A percentile compares a stretch with the other conserved stretches of the same genome.
Evolutionary conservation across 2,329 filamentous ascomycete species (phyloP).

Genomic region (Orbilia javanica): DNA sequence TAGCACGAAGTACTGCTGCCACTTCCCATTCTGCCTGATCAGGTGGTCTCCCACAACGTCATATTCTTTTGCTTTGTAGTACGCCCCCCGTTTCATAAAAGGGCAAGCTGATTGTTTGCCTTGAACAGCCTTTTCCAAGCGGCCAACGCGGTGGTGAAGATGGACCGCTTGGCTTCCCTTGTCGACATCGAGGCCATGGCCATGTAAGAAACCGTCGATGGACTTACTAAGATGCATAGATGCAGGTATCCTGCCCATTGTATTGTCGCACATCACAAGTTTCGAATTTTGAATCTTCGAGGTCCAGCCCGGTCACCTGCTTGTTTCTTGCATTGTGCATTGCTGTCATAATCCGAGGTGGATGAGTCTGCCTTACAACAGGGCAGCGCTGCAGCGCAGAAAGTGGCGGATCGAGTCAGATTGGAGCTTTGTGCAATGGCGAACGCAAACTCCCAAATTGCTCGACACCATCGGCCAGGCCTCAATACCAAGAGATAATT

Average conservation of each 20-base stretch:
- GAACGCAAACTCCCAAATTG: slow-evolving; percentile 22
- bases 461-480: neutral
- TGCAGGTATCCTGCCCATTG: slow-evolving; percentile 26
- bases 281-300: slow-evolving; percentile 33
- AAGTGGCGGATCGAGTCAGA: slow-evolving; percentile 32
- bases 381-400: slow-evolving; percentile 30
- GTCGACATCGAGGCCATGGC: slow-evolving; percentile 2
- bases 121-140: slow-evolving; percentile 11
- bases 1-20: slow-evolving; percentile 20
- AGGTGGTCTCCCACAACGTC: slow-evolving; percentile 27
- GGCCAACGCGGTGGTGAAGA: neutral
- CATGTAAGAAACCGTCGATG: slow-evolving; percentile 10
- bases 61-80: slow-evolving; percentile 13
- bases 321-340: slow-evolving; percentile 6
- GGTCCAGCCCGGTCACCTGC: slow-evolving; percentile 29
- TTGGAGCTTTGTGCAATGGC: slow-evolving; percentile 65
- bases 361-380: slow-evolving; percentile 51
- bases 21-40: slow-evolving; percentile 44
- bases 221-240: slow-evolving; percentile 17
- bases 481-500: slow-evolving; percentile 1
- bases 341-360: slow-evolving; percentile 18
- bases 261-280: slow-evolving; percentile 32
- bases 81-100: slow-evolving; percentile 27
- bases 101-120: slow-evolving; percentile 25
- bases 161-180: neutral